Evolutionary conservation across 2,329 filamentous ascomycete species (phyloP).

Genomic region (Coniochaeta ligniaria): DNA sequence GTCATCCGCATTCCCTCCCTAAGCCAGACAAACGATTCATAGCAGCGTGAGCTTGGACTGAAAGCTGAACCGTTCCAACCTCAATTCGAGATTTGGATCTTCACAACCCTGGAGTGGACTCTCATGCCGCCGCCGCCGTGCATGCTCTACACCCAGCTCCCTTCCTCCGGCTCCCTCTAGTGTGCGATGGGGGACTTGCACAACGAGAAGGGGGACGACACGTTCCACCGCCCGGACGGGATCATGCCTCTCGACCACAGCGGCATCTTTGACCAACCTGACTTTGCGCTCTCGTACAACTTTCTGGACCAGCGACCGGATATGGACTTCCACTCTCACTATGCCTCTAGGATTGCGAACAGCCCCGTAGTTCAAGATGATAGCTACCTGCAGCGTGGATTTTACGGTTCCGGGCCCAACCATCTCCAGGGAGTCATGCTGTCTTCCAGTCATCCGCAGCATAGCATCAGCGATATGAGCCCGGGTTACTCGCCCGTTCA

Average conservation of each 20-base stretch:
- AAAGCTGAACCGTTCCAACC: neutral
- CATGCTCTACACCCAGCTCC: neutral
- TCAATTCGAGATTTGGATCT: neutral
- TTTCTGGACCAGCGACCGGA: neutral
- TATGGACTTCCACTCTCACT: neutral
- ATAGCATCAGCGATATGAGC: neutral
- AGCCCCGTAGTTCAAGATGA: neutral
- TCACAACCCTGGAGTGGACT: neutral
- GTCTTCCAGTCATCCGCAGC: neutral
- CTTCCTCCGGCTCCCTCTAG: neutral
- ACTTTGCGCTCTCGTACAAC: neutral
- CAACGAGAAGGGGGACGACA: neutral
- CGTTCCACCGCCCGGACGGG: neutral
- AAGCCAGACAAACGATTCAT: neutral
- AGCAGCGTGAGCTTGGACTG: neutral
- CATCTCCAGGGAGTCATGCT: neutral
- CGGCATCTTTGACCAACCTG: neutral
- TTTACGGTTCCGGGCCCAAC: neutral
- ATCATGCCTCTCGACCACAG: neutral
- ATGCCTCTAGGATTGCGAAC: neutral
- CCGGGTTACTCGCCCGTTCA: neutral
- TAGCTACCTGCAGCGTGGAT: neutral
- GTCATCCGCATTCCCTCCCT: neutral
- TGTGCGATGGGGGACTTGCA: neutral
- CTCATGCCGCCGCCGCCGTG: neutral